Evolutionary conservation across 2,329 filamentous ascomycete genomes (phyloP), one percentile per base, ranked within the genome.

Genomic region (Cryphonectria carpinicola): DNA sequence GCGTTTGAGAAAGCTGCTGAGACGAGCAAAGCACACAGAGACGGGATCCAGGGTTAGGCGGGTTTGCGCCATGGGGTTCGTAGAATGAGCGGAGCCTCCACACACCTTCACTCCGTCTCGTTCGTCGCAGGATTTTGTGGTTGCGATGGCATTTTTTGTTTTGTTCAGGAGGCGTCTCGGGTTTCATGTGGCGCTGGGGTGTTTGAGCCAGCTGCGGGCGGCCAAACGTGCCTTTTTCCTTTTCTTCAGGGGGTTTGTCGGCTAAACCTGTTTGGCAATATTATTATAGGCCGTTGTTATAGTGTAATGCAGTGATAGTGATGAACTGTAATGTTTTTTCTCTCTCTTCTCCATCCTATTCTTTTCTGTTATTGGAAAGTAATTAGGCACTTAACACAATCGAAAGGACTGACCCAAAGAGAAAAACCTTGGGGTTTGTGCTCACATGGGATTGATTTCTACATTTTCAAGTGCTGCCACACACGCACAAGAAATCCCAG

Each of bases 101-200:
- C 49, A 17, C 28, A 39, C 37, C 3, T 39, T 7, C 37, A 39
- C 3, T 39, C 37, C 10, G 39, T 11, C 62, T 49, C 37, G 25
- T 52, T 35, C 43, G 63, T 52, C 41, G 63, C 62, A 49, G 49
- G 41, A 11, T 39, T 39, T 65, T 6, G 17, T 65, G 63, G 43
- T 37, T 32, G 43, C 22, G n/a, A 46, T 65, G 62, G 62, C 62
- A 25, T 65, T 49, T 49, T 43, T 17, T 43, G n/a, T n/a, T 13
- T 49, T 22, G 6, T 49, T 32, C 62, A 49, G 41, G 62, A 65
- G 62, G 22, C 43, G 62, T 65, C 19, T 39, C 46, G 52, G 49
- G 64, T 66, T 66, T 66, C 64, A 66, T 66, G 46, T 66, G 64
- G 25, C 43, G 64, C 25, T 25, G 49, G 46, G 49, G 46, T 37